phyloP scores from a whole-genome alignment of 306 rosid genomes.

The Carpinus viminea region DNA sequence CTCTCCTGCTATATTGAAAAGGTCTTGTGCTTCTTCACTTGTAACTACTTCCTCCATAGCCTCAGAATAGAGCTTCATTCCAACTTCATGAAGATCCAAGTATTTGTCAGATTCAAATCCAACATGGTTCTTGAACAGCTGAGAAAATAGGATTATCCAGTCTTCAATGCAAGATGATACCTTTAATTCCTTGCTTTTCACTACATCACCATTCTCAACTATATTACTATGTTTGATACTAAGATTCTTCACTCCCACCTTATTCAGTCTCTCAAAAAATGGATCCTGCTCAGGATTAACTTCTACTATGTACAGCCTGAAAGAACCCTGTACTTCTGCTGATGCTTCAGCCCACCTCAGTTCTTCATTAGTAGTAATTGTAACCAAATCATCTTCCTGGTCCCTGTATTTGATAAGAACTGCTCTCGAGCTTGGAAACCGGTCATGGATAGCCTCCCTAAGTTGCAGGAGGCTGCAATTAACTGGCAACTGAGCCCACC shows the following conservation, averaged over 20 bases:
- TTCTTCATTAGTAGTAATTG: constrained; percentile 80
- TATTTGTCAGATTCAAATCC: constrained; percentile 79
- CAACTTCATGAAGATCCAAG: constrained; percentile 81
- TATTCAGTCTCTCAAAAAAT: constrained; percentile 48
- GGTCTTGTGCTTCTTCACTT: constrained; percentile 81
- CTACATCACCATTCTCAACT: constrained; percentile 40
- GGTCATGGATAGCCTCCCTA: constrained; percentile 59
- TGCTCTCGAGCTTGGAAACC: constrained; percentile 67
- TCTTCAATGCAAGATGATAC: constrained; percentile 77
- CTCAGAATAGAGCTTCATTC: constrained; percentile 87
- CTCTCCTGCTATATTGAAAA: constrained; percentile 70
- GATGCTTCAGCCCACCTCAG: constrained; percentile 74
- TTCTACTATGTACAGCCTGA: constrained; percentile 67
- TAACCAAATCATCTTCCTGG: constrained; percentile 86
- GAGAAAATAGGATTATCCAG: constrained; percentile 82
- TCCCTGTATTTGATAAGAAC: constrained; percentile 85
- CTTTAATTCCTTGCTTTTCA: constrained; percentile 45
- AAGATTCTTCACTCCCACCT: constrained; percentile 26
- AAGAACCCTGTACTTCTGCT: constrained; percentile 52
- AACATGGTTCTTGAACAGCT: constrained; percentile 69
- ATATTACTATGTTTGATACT: constrained; percentile 17
- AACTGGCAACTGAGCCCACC: constrained; percentile 69
- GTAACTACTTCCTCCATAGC: constrained; percentile 92
- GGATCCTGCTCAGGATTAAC: constrained; percentile 67
- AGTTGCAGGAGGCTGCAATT: constrained; percentile 75